Base-by-base conservation (phyloP, 1,284 basidiomycete species). In the Phellopilus nigrolimitatus region DNA sequence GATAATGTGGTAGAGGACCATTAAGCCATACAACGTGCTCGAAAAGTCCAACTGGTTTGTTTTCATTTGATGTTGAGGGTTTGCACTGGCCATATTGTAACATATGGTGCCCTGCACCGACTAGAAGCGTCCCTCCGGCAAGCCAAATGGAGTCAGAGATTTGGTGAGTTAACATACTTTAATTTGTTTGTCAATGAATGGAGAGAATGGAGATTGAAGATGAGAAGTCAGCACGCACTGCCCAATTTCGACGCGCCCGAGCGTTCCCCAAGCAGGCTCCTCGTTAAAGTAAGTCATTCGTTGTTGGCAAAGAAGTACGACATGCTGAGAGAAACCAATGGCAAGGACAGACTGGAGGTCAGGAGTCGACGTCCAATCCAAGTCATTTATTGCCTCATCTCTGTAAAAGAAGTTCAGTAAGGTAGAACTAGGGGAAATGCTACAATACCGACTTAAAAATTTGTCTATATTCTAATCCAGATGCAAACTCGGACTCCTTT, bases 331-430 rank as follows among this genome's bases (percentile, higher is more conserved):
- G 65, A 91, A 93, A 13, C 91, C 92, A 8, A 95, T 81, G 1
- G 92, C 91, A 12, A 95, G 78, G 45, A 95, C 90, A 2, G 91
- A 94, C 62, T 94, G 89, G 49, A 81, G 78, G 62, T 92, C 89
- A 0, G 88, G 85, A 0, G 91, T 93, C n/a, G 89, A 86, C 19
- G 85, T 88, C 91, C 92, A 95, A 65, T 94, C 91, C 13, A 95
- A 74, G 61, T 93, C 90, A 54, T 82, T 77, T 46, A 95, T 80
- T 1, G 69, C 69, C 54, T 91, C 85, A 6, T 77, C 76, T 39
- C 27, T 51, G 12, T 8, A 34, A 44, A 4, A 43, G 24, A 22
- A 15, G 9, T 30, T 8, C 8, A 19, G 3, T 41, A 38, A 53
- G 31, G 19, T 36, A 17, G n/a, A 49, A 28, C 13, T 3, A 24